Conservation (phyloP, 1,139 yeast genomes). For the Hyphopichia khmerensis region DNA sequence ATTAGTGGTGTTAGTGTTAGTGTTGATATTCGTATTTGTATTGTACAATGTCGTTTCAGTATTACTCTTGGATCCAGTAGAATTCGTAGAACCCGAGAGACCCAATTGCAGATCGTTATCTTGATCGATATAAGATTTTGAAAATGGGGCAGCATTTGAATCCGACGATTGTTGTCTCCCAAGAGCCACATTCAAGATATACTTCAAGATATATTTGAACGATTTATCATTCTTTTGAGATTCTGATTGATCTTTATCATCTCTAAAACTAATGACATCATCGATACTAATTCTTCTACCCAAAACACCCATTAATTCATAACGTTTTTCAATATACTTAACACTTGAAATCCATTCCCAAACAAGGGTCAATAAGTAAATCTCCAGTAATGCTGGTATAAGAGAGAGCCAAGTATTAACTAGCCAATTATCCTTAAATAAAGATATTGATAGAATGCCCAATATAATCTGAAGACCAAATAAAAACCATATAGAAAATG, state of each 20-base stretch:
- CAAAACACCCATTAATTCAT: constrained; percentile 46
- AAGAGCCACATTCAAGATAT: background rate
- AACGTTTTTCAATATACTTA: constrained; percentile 37
- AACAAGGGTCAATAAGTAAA: constrained; percentile 37
- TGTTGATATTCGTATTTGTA: background rate
- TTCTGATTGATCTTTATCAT: background rate
- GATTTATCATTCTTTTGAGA: background rate
- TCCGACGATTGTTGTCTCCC: background rate
- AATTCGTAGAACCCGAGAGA: background rate
- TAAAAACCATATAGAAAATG: constrained; percentile 36
- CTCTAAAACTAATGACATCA: constrained; percentile 25
- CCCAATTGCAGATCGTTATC: background rate
- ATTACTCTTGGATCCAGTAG: background rate
- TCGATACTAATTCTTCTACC: constrained; percentile 47
- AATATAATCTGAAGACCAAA: constrained; percentile 29
- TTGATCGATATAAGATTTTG: background rate
- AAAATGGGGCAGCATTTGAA: background rate
- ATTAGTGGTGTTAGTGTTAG: background rate
- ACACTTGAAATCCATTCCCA: constrained; percentile 57
- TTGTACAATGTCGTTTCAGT: background rate
- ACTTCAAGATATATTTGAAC: background rate
- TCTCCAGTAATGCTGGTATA: constrained; percentile 35
- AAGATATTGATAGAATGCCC: constrained; percentile 24
- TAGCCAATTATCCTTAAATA: constrained; percentile 30
- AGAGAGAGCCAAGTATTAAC: constrained; percentile 39